These are phyloP conservation scores for Geoglossum cookeanum DNA, from an alignment of 2,329 filamentous ascomycete species.

Conservation along the genomic window DNA sequence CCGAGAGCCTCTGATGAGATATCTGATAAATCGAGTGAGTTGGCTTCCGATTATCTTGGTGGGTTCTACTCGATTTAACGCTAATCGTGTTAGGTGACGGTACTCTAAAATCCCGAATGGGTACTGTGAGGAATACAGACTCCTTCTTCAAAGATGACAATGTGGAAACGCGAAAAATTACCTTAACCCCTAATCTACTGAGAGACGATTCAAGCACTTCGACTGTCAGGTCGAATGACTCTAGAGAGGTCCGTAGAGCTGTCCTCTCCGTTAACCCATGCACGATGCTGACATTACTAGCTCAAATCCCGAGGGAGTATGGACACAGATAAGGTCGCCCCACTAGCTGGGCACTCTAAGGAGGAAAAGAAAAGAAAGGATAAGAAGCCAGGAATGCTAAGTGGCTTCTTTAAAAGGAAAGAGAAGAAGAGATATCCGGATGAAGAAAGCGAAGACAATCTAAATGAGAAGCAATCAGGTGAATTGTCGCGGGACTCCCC, in stretches of 20 bases:
- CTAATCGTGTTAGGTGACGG: neutral
- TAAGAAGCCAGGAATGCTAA: constrained; percentile 27
- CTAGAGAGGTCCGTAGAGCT: constrained; percentile 20
- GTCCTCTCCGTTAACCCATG: neutral
- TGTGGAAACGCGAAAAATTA: constrained; percentile 92
- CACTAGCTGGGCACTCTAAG: constrained; percentile 42
- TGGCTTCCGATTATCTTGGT: constrained; percentile 7
- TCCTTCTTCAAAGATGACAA: constrained; percentile 96
- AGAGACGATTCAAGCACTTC: constrained; percentile 46
- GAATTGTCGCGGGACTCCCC: constrained; percentile 31
- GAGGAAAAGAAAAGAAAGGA: constrained; percentile 60
- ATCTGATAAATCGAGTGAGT: constrained; percentile 28
- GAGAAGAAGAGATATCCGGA: constrained; percentile 32
- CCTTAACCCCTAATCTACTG: constrained; percentile 77
- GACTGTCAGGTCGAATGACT: constrained; percentile 13
- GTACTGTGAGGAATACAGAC: constrained; percentile 76
- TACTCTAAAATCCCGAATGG: constrained; percentile 54
- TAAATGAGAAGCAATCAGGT: constrained; percentile 44
- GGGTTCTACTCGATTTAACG: neutral
- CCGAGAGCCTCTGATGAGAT: constrained; percentile 48
- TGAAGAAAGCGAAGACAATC: constrained; percentile 29
- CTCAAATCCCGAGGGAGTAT: constrained; percentile 44
- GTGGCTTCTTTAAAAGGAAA: constrained; percentile 43
- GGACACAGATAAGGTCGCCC: constrained; percentile 53
- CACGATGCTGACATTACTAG: constrained; percentile 10